Evolutionary conservation across 495 filamentous ascomycete species (phyloP), one percentile per base, ranked within the genome.

Genomic region (Penicillium argentinense): DNA sequence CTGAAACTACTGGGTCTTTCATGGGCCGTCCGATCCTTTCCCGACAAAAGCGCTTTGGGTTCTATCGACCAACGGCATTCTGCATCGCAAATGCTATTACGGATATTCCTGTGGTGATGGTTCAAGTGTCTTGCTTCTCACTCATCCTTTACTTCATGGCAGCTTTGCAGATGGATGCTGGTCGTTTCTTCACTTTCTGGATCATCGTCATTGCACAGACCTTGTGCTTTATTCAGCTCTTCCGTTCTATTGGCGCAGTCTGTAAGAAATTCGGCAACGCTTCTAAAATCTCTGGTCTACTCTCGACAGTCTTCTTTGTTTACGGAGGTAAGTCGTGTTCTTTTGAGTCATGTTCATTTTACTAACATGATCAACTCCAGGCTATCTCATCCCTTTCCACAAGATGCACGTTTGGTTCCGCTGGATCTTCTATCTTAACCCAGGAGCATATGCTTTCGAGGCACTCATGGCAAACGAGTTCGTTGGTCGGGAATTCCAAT

Each of bases 391-490:
- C 46, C 92, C 91, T 0, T 82, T 82, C 43, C 59, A 64, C 28
- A 62, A 69, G 21, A 95, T 96, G 89, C 81, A 85, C 5, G 76
- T 72, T 3, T 96, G 90, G 86, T 88, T 88, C 54, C 79, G 88
- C 14, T 96, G 91, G 92, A 78, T 97, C 43, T 89, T 89, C 58
- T 96, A 90, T 53, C 65, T 96, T 7, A 86, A 96, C 56, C 90
- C 91, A 2, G 78, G 93, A 22, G 81, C 82, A 0, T 97, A 96
- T 54, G 83, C 86, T 2, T 97, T 95, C 53, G 91, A 97, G 65
- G 76, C 85, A 0, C 67, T 97, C 9, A 88, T 97, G 85, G 82
- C 93, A 38, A 96, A 96, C 60, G 91, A 96, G 65, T 97, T 95
- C 58, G 72, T 79, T 41, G 69, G 74, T 23, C 80, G 92, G 54